Evolutionary conservation across 169 alveolate genomes (phyloP).

Genomic region (Plasmodium coatneyi): DNA sequence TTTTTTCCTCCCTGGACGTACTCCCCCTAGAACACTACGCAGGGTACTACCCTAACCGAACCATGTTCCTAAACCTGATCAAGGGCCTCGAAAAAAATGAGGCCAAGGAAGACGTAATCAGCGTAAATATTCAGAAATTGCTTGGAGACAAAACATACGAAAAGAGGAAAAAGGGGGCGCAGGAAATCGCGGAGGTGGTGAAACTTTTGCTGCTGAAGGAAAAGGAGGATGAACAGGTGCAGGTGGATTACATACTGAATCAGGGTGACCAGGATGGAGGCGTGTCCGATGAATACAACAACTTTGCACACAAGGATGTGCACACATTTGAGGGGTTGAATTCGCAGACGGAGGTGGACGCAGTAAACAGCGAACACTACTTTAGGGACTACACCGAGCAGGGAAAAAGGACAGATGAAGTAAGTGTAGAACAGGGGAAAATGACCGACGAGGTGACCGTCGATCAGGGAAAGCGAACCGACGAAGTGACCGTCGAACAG

Average conservation of each 20-base stretch:
- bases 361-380: slow-evolving; percentile 24
- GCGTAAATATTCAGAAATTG: slow-evolving; percentile 27
- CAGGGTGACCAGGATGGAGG: slow-evolving; percentile 10
- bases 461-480: not conserved
- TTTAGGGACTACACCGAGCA: slow-evolving; percentile 30
- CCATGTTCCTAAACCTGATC: slow-evolving; percentile 52
- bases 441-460: not conserved
- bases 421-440: not conserved
- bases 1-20: too few species aligned
- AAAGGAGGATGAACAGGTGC: slow-evolving; percentile 47
- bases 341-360: slow-evolving; percentile 20
- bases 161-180: slow-evolving; percentile 73
- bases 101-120: slow-evolving; percentile 52
- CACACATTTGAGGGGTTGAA: not conserved
- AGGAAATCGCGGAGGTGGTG: slow-evolving; percentile 47
- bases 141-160: slow-evolving; percentile 68
- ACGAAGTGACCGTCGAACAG: not conserved
- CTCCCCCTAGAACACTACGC: not conserved
- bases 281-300: not conserved
- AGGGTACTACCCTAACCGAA: not conserved
- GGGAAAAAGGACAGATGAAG: not conserved
- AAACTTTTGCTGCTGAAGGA: slow-evolving; percentile 46
- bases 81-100: slow-evolving; percentile 64
- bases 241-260: slow-evolving; percentile 12
- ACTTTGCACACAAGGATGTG: slow-evolving; percentile 9